These are phyloP conservation scores for Wickerhamomyces subpelliculosus DNA, from an alignment of 805 yeast species.

Conservation along the genomic window DNA sequence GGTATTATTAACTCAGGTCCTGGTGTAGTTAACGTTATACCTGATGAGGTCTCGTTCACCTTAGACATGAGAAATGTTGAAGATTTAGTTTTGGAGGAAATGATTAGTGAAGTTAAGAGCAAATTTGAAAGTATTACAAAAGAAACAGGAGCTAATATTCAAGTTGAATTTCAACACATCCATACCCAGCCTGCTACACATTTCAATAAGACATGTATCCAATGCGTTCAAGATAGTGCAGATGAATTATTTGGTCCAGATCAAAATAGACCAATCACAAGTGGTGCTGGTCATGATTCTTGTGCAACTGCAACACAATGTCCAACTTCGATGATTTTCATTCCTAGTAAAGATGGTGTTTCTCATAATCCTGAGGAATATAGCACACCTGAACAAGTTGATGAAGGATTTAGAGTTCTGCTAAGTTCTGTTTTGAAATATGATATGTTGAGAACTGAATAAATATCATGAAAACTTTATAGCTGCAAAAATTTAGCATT, in stretches of 20 bases:
- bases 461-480: not conserved
- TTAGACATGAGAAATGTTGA: slow-evolving; percentile 52
- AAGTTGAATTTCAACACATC: slow-evolving; percentile 35
- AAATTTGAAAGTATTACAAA: slow-evolving; percentile 31
- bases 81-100: slow-evolving; percentile 34
- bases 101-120: slow-evolving; percentile 31
- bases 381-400: slow-evolving; percentile 57
- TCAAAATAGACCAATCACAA: slow-evolving; percentile 38
- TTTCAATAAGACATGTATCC: slow-evolving; percentile 45
- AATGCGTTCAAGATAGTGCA: slow-evolving; percentile 48
- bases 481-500: too few species aligned
- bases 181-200: slow-evolving; percentile 49
- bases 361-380: slow-evolving; percentile 65
- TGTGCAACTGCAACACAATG: slow-evolving; percentile 47
- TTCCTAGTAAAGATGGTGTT: slow-evolving; percentile 61
- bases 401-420: slow-evolving; percentile 50
- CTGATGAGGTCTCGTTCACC: slow-evolving; percentile 51
- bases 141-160: slow-evolving; percentile 24
- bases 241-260: slow-evolving; percentile 39
- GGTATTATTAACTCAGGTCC: slow-evolving; percentile 55
- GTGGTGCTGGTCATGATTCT: slow-evolving; percentile 76
- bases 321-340: slow-evolving; percentile 71
- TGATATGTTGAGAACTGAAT: slow-evolving; percentile 17
- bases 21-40: slow-evolving; percentile 60
- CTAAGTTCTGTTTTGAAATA: slow-evolving; percentile 41